These are phyloP conservation scores for Tephrocybe sp. DNA, from an alignment of 768 basidiomycete genomes.

Conservation along the genomic window DNA sequence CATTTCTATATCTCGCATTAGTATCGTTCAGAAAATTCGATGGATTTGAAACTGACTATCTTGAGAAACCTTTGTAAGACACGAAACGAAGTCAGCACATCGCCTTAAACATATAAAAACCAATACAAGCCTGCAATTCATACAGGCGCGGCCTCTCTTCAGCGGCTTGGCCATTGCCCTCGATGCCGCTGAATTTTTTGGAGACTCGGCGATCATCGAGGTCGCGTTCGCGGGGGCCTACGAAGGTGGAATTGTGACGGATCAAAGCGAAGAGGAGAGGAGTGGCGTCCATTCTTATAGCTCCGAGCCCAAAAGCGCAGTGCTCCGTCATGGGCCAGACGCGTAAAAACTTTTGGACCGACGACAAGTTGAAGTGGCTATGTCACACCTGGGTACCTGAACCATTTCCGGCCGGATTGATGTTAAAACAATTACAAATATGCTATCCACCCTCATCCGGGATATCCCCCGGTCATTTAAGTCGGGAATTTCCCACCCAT, in stretches of 20 bases:
- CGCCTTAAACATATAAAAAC: neutral
- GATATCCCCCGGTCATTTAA: neutral
- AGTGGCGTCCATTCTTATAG: conserved; percentile 35
- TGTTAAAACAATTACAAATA: conserved; percentile 9
- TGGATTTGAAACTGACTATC: conserved; percentile 37
- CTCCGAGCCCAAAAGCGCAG: conserved; percentile 17
- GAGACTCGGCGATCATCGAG: conserved; percentile 40
- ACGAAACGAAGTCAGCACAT: conserved; percentile 1
- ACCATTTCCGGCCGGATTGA: neutral
- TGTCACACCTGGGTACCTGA: conserved; percentile 15
- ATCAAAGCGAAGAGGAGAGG: conserved; percentile 30
- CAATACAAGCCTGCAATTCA: conserved; percentile 48
- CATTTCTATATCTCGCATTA: conserved; percentile 63
- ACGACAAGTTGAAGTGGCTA: conserved; percentile 13
- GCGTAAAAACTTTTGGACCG: conserved; percentile 2
- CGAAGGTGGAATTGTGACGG: conserved; percentile 30
- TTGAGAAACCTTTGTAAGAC: conserved; percentile 41
- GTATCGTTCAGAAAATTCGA: conserved; percentile 4
- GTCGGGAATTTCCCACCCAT: neutral
- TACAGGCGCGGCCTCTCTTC: conserved; percentile 55
- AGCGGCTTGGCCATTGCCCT: conserved; percentile 40
- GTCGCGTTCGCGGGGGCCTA: conserved; percentile 23
- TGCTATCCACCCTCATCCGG: neutral
- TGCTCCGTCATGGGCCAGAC: neutral
- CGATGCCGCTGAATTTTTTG: conserved; percentile 29